A percentile compares a stretch with the other conserved stretches of the same genome.
phyloP scores from a whole-genome alignment of 805 yeast species.

The Jamesozyma hellenica region DNA sequence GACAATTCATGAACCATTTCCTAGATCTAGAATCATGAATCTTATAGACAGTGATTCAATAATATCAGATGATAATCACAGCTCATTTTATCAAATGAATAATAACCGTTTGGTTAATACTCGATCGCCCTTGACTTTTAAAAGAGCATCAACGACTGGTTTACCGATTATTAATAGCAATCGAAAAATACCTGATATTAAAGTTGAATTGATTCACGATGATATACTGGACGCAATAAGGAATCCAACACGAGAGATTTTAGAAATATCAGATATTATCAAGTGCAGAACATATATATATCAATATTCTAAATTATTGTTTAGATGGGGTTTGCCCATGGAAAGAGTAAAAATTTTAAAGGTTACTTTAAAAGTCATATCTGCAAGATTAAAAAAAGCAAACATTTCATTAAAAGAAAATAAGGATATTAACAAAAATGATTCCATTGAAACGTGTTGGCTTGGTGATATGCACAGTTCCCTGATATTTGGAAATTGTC shows the following conservation, averaged over 20 bases:
- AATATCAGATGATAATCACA: conserved; percentile 21
- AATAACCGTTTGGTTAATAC: neutral
- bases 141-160: conserved; percentile 1
- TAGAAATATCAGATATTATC: conserved; percentile 17
- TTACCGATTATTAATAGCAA: neutral
- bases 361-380: conserved; percentile 25
- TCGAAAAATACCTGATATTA: conserved; percentile 15
- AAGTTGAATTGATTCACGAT: conserved; percentile 21
- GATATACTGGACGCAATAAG: conserved; percentile 18
- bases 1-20: conserved; percentile 1
- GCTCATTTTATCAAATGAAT: neutral
- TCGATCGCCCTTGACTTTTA: neutral
- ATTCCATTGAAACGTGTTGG: conserved; percentile 17
- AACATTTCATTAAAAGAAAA: neutral
- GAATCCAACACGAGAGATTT: conserved; percentile 12
- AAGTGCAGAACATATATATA: conserved; percentile 39
- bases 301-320: conserved; percentile 69
- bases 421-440: neutral
- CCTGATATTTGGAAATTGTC: conserved; percentile 39
- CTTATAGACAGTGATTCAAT: conserved; percentile 11
- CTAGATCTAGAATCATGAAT: conserved; percentile 1
- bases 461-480: conserved; percentile 3
- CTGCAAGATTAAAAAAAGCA: neutral
- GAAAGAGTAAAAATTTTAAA: conserved; percentile 70
- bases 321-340: conserved; percentile 76